Evolutionary conservation across 2,329 filamentous ascomycete genomes (phyloP).

Genomic region (Fusarium sp.): DNA sequence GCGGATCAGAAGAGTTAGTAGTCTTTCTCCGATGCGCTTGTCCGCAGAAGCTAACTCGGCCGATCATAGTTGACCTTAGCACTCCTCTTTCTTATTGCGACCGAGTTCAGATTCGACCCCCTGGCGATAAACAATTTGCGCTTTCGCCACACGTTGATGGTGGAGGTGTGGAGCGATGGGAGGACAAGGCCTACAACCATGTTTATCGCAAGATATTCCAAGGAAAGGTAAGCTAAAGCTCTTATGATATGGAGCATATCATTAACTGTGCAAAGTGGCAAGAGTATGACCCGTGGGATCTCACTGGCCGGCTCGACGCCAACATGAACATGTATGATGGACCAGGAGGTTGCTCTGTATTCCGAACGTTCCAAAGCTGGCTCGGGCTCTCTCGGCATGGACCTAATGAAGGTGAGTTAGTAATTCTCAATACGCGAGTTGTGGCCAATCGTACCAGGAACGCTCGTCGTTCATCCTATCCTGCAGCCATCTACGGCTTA

Average conservation of each 20-base stretch:
- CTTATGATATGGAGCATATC: neutral
- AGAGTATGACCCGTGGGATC: neutral
- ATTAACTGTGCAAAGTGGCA: neutral
- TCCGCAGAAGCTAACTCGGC: neutral
- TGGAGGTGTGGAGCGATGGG: neutral
- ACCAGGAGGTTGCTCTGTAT: slow-evolving; percentile 9
- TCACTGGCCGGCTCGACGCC: slow-evolving; percentile 1
- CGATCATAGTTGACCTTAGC: neutral
- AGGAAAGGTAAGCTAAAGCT: neutral
- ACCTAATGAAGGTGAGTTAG: neutral
- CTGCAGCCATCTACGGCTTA: neutral
- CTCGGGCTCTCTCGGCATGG: neutral
- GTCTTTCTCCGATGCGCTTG: neutral
- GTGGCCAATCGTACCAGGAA: neutral
- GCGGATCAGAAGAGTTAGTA: neutral
- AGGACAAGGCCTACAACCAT: neutral
- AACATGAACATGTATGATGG: slow-evolving; percentile 12
- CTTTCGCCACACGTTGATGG: neutral
- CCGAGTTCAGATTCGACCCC: neutral
- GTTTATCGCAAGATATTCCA: neutral
- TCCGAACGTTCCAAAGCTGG: slow-evolving; percentile 6
- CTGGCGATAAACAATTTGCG: neutral
- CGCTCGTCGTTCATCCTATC: neutral
- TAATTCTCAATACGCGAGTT: neutral
- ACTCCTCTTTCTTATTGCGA: neutral